Conservation (phyloP, 176 grass and related monocot genomes). For the bread wheat (Triticum aestivum) region DNA sequence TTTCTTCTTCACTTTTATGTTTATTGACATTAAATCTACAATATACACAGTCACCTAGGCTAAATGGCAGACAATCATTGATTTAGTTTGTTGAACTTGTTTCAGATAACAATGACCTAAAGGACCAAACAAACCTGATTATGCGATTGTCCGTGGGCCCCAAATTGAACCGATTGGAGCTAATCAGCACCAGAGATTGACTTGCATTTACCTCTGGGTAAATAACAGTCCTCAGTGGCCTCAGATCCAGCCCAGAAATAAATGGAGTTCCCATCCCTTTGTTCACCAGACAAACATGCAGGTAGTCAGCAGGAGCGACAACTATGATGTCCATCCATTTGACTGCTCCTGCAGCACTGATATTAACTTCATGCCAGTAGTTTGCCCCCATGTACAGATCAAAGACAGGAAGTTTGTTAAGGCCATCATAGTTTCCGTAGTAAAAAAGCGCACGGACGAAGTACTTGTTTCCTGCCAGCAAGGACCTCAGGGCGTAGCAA, state of each 20-base stretch:
- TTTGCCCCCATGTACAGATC: conserved; percentile 53
- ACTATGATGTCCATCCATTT: conserved; percentile 44
- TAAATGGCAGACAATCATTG: neutral
- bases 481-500: conserved; percentile 55
- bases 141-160: conserved; percentile 27
- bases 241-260: conserved; percentile 51
- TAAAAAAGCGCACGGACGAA: conserved; percentile 45
- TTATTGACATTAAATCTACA: neutral
- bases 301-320: conserved; percentile 35
- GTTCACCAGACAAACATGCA: conserved; percentile 55
- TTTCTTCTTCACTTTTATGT: neutral
- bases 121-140: conserved; percentile 22
- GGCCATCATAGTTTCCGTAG: conserved; percentile 56
- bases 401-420: conserved; percentile 41
- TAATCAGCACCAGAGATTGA: conserved; percentile 25
- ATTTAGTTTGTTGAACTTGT: neutral
- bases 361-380: conserved; percentile 34
- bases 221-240: conserved; percentile 27
- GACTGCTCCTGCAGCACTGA: neutral
- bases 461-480: conserved; percentile 47
- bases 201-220: conserved; percentile 44
- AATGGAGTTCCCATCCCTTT: conserved; percentile 48
- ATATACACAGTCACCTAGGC: neutral
- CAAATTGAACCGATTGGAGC: conserved; percentile 28
- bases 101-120: neutral